These are phyloP conservation scores for Aspergillus viridinutans DNA, from an alignment of 2,329 filamentous ascomycete genomes.

Conservation along the genomic window DNA sequence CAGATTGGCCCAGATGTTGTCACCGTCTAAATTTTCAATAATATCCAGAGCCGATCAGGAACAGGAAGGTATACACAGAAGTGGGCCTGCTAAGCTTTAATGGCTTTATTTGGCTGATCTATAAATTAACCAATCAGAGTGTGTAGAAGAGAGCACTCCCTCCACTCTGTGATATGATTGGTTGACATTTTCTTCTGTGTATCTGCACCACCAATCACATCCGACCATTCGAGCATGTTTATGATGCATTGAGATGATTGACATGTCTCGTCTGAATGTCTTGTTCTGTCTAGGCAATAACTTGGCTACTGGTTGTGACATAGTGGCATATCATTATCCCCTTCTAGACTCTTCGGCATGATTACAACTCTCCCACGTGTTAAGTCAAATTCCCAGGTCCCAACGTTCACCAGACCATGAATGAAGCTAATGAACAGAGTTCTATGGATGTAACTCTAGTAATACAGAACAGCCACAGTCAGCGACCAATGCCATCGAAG, in stretches of 20 bases:
- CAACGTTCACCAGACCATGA: too few species aligned
- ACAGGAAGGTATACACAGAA: background rate
- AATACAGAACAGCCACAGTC: too few species aligned
- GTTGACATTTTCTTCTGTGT: background rate
- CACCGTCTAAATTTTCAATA: too few species aligned
- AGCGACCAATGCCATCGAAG: too few species aligned
- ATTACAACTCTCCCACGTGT: too few species aligned
- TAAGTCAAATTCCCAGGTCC: too few species aligned
- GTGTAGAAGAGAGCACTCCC: background rate
- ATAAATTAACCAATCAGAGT: background rate
- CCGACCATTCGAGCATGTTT: background rate
- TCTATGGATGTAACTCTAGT: too few species aligned
- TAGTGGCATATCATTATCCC: too few species aligned
- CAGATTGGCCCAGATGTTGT: background rate
- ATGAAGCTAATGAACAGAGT: too few species aligned
- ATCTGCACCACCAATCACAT: background rate
- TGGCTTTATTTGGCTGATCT: background rate
- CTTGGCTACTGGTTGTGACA: background rate
- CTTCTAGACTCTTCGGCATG: background rate
- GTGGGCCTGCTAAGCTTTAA: background rate
- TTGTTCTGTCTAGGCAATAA: background rate
- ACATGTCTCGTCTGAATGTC: background rate
- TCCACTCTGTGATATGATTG: background rate
- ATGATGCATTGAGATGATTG: background rate
- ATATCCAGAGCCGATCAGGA: too few species aligned